Conservation (phyloP, 2,329 filamentous ascomycete species). For the Hypoxylon sp. region DNA sequence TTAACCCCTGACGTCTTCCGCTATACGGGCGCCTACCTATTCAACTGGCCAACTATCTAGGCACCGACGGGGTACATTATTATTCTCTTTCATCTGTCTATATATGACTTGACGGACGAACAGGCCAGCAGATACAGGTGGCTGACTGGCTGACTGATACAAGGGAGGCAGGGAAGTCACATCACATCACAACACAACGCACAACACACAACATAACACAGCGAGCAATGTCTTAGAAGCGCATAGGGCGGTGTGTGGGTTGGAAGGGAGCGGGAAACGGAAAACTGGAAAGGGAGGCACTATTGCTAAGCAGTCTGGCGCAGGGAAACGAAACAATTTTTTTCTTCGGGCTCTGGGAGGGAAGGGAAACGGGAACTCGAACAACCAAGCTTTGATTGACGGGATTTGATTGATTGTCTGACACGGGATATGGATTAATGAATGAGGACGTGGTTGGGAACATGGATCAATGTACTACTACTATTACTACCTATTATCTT, state of each 20-base stretch:
- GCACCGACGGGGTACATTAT: not conserved
- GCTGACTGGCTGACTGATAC: not conserved
- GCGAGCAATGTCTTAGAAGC: conserved; percentile 1
- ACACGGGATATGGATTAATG: conserved; percentile 36
- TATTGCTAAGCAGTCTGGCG: conserved; percentile 3
- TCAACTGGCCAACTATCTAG: not conserved
- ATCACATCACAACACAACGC: too few relatives aligned
- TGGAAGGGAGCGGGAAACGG: not conserved
- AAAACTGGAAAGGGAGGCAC: conserved; percentile 14
- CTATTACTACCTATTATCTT: not conserved
- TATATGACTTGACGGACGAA: not conserved
- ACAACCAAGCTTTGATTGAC: conserved; percentile 15
- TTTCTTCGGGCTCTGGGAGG: conserved; percentile 4
- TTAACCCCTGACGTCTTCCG: not conserved
- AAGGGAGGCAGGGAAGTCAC: not conserved
- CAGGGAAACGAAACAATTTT: conserved; percentile 4
- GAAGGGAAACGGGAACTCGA: conserved; percentile 7
- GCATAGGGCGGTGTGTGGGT: conserved; percentile 1
- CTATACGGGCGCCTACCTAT: not conserved
- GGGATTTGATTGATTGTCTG: conserved; percentile 15
- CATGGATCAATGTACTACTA: conserved; percentile 29
- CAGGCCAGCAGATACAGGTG: not conserved
- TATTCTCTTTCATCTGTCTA: conserved; percentile 11
- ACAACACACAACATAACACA: not conserved
- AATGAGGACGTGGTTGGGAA: conserved; percentile 18